Evolutionary conservation across 163 green algal genomes (phyloP), one percentile per base, ranked within the genome.

Genomic region (Scenedesmus sp.): DNA sequence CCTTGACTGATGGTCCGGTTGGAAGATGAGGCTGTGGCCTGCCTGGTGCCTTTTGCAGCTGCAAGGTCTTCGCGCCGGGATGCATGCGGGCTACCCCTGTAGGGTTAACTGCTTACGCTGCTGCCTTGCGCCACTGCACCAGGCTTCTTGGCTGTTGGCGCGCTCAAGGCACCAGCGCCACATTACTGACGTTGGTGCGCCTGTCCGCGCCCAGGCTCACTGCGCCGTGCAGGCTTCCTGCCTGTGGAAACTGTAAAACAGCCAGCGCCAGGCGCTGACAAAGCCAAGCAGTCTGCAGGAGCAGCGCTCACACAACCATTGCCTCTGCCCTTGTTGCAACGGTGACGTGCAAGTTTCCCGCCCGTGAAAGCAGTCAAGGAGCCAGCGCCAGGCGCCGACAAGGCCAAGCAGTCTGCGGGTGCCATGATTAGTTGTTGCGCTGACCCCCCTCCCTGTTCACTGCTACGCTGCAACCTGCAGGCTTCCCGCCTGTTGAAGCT

Each of bases 221-320:
- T 84, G 73, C 7, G 4, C 0, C 7, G 6, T 84, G 76, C 3
- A 46, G 86, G 87, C 16, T 91, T 66, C 87, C 87, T 73, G 7
- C 55, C 87, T 52, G 87, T 91, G 2, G 87, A 91, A n/a, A 57
- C 77, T 26, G 90, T 77, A 73, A 88, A 86, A 62, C 18, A 57
- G 77, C 60, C 62, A 86, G 57, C 60, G 76, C 90, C 85, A 93
- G 82, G 46, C 87, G 62, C 6, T 56, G 20, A 67, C 55, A 55
- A 16, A 8, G 20, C 18, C 9, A 20, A 56, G 56, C 73, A 96
- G 88, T 94, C 95, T 89, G 97, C 90, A 20, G 79, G 62, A 23
- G 57, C 70, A 5, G 87, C 73, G 20, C 87, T 91, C 34, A 46
- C 34, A 46, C 34, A 46, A 46, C 34, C 34, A 46, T 15, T 15